Evolutionary conservation across 345 rosid genomes (phyloP).

Genomic region (Ceriops tagal): DNA sequence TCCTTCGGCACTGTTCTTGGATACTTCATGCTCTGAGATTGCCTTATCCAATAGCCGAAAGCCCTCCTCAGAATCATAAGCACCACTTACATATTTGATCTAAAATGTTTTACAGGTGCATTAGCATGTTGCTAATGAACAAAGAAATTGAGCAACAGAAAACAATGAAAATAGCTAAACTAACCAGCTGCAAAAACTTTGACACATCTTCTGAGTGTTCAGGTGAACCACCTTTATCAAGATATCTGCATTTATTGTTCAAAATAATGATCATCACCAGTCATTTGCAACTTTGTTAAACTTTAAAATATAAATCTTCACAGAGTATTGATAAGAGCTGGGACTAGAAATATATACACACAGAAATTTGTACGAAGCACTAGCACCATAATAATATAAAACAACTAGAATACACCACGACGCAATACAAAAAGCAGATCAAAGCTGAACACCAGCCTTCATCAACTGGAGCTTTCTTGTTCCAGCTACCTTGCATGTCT

Average conservation of each 20-base stretch:
- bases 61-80: slow-evolving; percentile 83
- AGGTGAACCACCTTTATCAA: slow-evolving; percentile 49
- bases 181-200: slow-evolving; percentile 76
- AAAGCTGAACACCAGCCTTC: neutral
- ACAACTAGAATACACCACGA: too few species aligned
- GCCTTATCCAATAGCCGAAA: slow-evolving; percentile 68
- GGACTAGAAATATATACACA: too few species aligned
- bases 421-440: too few species aligned
- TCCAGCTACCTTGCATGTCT: too few species aligned
- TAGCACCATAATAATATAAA: neutral
- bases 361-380: too few species aligned
- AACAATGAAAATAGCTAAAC: slow-evolving; percentile 25
- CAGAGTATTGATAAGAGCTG: neutral
- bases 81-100: slow-evolving; percentile 92
- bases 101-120: slow-evolving; percentile 25
- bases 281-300: slow-evolving; percentile 13
- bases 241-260: slow-evolving; percentile 49
- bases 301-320: neutral
- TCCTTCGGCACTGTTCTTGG: slow-evolving; percentile 60
- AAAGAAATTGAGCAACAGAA: neutral
- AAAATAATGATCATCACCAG: neutral
- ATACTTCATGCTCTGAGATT: slow-evolving; percentile 64
- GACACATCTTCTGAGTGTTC: slow-evolving; percentile 46
- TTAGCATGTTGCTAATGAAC: slow-evolving; percentile 7
- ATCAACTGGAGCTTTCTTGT: neutral